Evolutionary conservation across 345 rosid genomes (phyloP), one percentile per base, ranked within the genome.

Genomic region (Ailanthus altissimus): DNA sequence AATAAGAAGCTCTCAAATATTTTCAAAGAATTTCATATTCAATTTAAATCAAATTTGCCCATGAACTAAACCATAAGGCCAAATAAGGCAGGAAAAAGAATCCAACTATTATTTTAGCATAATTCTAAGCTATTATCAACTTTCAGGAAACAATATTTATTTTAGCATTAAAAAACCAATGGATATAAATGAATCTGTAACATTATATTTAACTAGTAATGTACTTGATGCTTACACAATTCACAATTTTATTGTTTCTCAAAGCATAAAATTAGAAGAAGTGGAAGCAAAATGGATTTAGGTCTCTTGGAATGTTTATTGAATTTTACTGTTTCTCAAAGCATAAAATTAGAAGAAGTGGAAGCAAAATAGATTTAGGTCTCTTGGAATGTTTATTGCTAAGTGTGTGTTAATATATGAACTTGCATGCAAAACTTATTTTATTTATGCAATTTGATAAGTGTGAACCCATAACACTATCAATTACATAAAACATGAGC

Each of bases 301-400:
- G 73, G 42, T 26, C 57, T 69, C 51, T 58, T 49, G 23, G 5
- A 56, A 2, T 49, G n/a, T n/a, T n/a, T n/a, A n/a, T n/a, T n/a
- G n/a, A n/a, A 38, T 21, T 40, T 23, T 15, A 25, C 21, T 1
- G 5, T 40, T 67, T 8, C 12, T 67, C 4, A 26, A 47, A 59
- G 56, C 67, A 45, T 16, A 60, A 72, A 18, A 6, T 45, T 56
- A n/a, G n/a, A n/a, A 43, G 26, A 54, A 75, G 57, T 42, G 51
- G 21, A 15, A 38, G 58, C 42, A 5, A 60, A 77, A 77, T 20
- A 15, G 36, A 16, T 32, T 58, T 77, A 26, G 73, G 42, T 26
- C 57, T 69, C 51, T 58, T 49, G 23, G 5, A 56, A 2, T 49
- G n/a, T n/a, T n/a, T n/a, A n/a, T n/a, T n/a, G n/a, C n/a, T 14